Evolutionary conservation across 73 alveolate genomes (phyloP), one percentile per base, ranked within the genome.

Genomic region (Paramecium octaurelia): DNA sequence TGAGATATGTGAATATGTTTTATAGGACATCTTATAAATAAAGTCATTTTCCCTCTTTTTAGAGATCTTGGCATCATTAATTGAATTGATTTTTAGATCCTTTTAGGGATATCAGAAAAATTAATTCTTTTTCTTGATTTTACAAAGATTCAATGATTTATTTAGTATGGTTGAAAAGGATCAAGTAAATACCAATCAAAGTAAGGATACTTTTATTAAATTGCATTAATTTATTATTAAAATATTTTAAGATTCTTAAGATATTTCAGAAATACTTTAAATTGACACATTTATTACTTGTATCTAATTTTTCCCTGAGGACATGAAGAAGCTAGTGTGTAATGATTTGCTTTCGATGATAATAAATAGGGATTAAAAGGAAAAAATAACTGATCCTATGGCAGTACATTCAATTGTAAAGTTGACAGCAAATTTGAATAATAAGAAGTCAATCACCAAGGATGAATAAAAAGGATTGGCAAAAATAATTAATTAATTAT

Each of bases 271-370:
- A 60, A 75, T 96, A 20, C 92, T 96, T 14, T 95, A 96, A 14
- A 77, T 96, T 40, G 99, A 98, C 69, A 96, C 97, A 80, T 96
- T 97, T 88, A 91, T 97, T 58, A 86, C 96, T 21, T 96, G 97
- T 86, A 95, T 98, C 36, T 95, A 97, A 84, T 97, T 95, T 95
- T 98, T 98, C 96, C 97, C 97, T 9, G 95, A 95, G 0, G 96
- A 97, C 54, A 95, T 98, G 94, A 98, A 98, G 88, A 95, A 92
- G 88, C 94, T 94, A 86, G 96, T 98, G 43, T 97, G 99, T 86
- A 96, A 97, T 86, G 97, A 96, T 92, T 95, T 98, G 88, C 96
- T 98, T 44, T 93, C 92, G 38, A 96, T 96, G 95, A 95, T 97
- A 92, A 95, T 96, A 60, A 93, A 95, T 71, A 95, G 97, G 92